These are phyloP conservation scores for Cystobasidium pallidum DNA, from an alignment of 1,284 basidiomycete genomes.

Conservation along the genomic window DNA sequence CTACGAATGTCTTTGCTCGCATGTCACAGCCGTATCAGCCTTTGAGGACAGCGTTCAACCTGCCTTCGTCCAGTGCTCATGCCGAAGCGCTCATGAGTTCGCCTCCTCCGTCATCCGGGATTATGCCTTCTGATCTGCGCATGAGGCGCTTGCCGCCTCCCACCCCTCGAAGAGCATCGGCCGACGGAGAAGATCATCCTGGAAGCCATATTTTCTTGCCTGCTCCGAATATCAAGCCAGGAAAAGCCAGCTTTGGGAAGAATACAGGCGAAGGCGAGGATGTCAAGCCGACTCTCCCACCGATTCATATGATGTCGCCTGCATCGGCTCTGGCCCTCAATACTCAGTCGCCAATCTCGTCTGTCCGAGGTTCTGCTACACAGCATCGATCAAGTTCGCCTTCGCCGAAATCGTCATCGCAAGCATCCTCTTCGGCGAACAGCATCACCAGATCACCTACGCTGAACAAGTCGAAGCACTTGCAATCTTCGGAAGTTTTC, in stretches of 20 bases:
- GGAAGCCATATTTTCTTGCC: constrained; percentile 46
- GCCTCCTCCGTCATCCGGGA: constrained; percentile 51
- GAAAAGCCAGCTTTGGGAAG: constrained; percentile 12
- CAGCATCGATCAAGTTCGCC: constrained; percentile 37
- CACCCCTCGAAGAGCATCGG: constrained; percentile 10
- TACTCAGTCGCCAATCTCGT: constrained; percentile 43
- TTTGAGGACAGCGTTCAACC: constrained; percentile 43
- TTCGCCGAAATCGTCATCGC: constrained; percentile 26
- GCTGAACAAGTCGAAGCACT: constrained; percentile 26
- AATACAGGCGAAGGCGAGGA: constrained; percentile 22
- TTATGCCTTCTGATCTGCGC: constrained; percentile 47
- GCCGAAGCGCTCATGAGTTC: constrained; percentile 51
- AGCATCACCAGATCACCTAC: constrained; percentile 25
- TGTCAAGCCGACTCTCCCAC: constrained; percentile 29
- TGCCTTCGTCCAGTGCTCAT: constrained; percentile 42
- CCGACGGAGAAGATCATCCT: constrained; percentile 35
- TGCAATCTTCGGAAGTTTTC: constrained; percentile 31
- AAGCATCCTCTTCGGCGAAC: constrained; percentile 1
- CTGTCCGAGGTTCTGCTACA: constrained; percentile 35
- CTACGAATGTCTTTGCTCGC: constrained; percentile 51
- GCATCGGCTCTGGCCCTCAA: constrained; percentile 20
- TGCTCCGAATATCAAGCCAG: constrained; percentile 47
- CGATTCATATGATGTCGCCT: constrained; percentile 42
- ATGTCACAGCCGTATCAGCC: constrained; percentile 53
- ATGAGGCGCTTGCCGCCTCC: constrained; percentile 36